Percentiles rank a stretch among this genome's conserved stretches.
Conservation (phyloP, 2,329 filamentous ascomycete species). For the Phyllosticta citrichinensis region DNA sequence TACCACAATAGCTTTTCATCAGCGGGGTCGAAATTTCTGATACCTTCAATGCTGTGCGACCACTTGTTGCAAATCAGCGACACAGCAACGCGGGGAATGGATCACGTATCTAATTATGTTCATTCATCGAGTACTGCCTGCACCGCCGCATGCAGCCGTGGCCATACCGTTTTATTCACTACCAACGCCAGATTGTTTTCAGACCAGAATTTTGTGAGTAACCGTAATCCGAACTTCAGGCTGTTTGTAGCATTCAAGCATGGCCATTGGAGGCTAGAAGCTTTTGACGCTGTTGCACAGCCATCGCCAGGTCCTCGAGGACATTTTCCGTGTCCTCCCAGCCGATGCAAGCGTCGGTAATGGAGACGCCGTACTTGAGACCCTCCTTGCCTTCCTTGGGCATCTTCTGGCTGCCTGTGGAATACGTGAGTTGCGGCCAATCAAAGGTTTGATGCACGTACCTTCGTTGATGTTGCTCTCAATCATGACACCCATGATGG, state of each 20-base stretch:
- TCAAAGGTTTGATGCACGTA: conserved; percentile 37
- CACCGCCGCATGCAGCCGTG: background rate
- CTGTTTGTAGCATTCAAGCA: conserved; percentile 11
- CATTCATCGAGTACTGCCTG: background rate
- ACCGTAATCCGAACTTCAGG: background rate
- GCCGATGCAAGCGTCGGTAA: conserved; percentile 93
- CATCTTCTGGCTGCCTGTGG: conserved; percentile 73
- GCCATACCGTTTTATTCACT: background rate
- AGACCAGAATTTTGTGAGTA: background rate
- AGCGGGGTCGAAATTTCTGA: background rate
- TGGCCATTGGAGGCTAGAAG: conserved; percentile 26
- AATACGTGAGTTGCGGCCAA: background rate
- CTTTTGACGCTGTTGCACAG: conserved; percentile 64
- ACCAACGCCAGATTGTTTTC: background rate
- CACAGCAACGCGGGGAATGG: background rate
- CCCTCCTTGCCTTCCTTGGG: conserved; percentile 74
- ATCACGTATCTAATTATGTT: background rate
- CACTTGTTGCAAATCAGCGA: background rate
- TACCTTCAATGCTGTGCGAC: background rate
- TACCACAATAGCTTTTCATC: background rate
- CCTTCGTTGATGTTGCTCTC: conserved; percentile 95
- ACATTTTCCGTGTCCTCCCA: conserved; percentile 83
- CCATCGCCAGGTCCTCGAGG: conserved; percentile 66
- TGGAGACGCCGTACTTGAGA: conserved; percentile 88
- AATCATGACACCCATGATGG: conserved; percentile 97